These are phyloP conservation scores for Phaseolus lunatus DNA, from an alignment of 306 rosid species.

Conservation along the genomic window DNA sequence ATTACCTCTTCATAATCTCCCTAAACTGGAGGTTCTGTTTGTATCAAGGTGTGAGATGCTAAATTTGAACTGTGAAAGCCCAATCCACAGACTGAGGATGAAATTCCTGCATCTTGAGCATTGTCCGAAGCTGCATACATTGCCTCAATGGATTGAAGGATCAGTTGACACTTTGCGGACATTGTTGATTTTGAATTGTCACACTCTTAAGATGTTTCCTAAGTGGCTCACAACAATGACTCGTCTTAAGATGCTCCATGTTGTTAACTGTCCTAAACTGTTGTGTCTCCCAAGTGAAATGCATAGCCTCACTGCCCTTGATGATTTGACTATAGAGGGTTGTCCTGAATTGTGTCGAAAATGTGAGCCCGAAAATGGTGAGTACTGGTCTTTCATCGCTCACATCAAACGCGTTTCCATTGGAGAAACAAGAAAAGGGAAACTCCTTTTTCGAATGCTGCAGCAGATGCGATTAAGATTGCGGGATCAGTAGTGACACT, in stretches of 20 bases:
- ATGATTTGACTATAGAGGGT: neutral
- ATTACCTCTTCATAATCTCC: neutral
- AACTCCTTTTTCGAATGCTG: neutral
- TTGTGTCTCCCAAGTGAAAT: neutral
- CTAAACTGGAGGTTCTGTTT: neutral
- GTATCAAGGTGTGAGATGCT: neutral
- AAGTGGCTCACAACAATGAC: neutral
- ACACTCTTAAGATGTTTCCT: slow-evolving; percentile 10
- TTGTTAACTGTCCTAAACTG: neutral
- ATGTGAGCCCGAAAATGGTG: neutral
- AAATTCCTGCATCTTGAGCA: neutral
- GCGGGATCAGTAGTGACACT: neutral
- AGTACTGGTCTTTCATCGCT: slow-evolving; percentile 6
- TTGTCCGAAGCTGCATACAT: neutral
- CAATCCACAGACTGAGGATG: neutral
- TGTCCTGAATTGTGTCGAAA: slow-evolving; percentile 19
- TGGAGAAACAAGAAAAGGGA: neutral
- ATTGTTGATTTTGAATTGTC: neutral
- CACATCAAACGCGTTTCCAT: slow-evolving; percentile 17
- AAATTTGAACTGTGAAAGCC: neutral
- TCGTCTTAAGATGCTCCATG: neutral
- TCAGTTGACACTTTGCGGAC: neutral
- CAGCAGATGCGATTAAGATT: neutral
- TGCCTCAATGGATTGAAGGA: slow-evolving; percentile 28
- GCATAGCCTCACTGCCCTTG: neutral